Evolutionary conservation across 768 basidiomycete genomes (phyloP).

Genomic region (Tylopilus subfusipes): DNA sequence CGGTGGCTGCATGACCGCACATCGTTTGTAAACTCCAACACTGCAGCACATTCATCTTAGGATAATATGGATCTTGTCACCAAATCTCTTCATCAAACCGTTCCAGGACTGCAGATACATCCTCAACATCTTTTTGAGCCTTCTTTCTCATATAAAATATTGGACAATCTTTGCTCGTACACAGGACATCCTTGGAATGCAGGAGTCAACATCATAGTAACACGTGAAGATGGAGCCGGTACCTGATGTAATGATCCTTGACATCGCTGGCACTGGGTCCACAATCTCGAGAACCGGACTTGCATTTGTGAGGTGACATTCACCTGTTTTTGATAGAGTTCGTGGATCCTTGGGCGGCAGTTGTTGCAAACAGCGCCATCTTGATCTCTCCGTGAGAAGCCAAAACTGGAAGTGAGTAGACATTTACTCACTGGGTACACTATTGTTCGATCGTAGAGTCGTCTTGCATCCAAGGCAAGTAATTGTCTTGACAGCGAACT

Average conservation of each 20-base stretch:
- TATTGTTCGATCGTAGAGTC: conserved; percentile 72
- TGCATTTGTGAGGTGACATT: conserved; percentile 71
- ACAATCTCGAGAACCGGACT: conserved; percentile 88
- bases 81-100: conserved; percentile 79
- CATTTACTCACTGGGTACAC: conserved; percentile 54
- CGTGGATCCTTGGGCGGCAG: conserved; percentile 79
- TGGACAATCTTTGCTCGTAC: conserved; percentile 95
- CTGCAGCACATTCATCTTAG: too few relatives aligned
- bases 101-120: conserved; percentile 71
- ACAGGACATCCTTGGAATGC: conserved; percentile 81
- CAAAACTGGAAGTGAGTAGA: neutral
- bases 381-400: conserved; percentile 29
- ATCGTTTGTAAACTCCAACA: too few relatives aligned
- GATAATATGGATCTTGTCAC: conserved; percentile 34
- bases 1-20: too few relatives aligned
- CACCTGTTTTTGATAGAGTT: conserved; percentile 91
- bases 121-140: conserved; percentile 95
- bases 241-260: conserved; percentile 97
- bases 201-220: neutral
- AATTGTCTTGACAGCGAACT: conserved; percentile 93
- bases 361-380: conserved; percentile 95
- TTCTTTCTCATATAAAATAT: conserved; percentile 99
- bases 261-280: conserved; percentile 99
- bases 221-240: neutral
- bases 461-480: conserved; percentile 97